Base-by-base conservation (phyloP, 169 alveolate genomes). In the Plasmodium malariae region DNA sequence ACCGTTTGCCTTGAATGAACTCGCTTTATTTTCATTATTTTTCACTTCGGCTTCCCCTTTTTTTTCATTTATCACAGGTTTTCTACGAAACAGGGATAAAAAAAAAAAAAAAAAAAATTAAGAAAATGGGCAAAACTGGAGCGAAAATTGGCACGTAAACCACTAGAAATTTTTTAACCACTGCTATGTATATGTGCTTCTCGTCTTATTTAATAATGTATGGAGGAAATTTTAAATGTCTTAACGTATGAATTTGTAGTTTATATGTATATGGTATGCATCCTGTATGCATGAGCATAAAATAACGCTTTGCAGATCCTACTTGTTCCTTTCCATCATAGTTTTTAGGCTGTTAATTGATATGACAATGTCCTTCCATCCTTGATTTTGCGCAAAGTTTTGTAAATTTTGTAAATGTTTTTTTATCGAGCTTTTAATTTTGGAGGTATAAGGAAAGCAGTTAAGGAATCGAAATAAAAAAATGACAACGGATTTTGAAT, bases 341-440 rank as follows among this genome's bases (percentile, higher is more conserved):
- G 74, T 45, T 48, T 43, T 76, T 40, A 76, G 48, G 7, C 89
- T 76, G 51, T 60, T 76, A n/a, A 76, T 69, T 21, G 89, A 76
- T 5, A 76, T 76, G 0, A 55, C 54, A 45, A 76, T 76, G 37
- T 76, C 89, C 21, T 76, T 76, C 89, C 89, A 76, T 2, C 89
- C 89, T n/a, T 69, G 40, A 19, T 40, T 48, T 34, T 76, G 60
- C 7, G 89, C 74, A 48, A 60, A 62, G 26, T 48, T 32, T 49
- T 76, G 72, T 67, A 76, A 63, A 3, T 76, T 76, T 32, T 76
- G 78, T 6, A 76, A 34, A 54, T 76, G 28, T 0, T 24, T 76
- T 67, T 24, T 62, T 76, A 76, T 76, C 11, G 89, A 76, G 2
- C 30, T 24, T 54, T 76, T 76, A 49, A 76, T 67, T 63, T 76